Conservation (phyloP, 2,329 filamentous ascomycete species). For the Achaetomium macrosporum region DNA sequence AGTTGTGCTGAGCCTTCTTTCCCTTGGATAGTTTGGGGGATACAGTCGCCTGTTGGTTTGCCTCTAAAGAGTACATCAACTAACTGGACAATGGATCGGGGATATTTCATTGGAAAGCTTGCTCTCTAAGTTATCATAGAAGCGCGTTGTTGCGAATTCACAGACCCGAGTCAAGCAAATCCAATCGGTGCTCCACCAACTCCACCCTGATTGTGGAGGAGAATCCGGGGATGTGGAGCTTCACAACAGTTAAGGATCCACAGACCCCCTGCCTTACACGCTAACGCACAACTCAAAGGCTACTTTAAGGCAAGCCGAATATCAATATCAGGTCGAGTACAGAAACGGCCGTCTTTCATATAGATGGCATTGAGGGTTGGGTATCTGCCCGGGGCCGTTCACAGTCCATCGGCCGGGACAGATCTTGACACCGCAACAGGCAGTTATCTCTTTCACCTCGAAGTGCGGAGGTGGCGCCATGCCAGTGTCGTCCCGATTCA, state of each 20-base stretch:
- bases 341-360: neutral
- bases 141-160: neutral
- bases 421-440: no score
- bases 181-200: slow-evolving; percentile 15
- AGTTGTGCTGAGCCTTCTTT: neutral
- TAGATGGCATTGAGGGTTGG: no score
- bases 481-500: neutral
- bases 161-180: neutral
- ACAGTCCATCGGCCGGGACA: no score
- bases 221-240: slow-evolving; percentile 23
- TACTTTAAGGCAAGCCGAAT: neutral
- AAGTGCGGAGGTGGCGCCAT: slow-evolving; percentile 13
- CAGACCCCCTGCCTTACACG: slow-evolving; percentile 7
- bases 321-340: neutral
- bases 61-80: no score
- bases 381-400: no score
- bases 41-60: no score
- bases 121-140: no score
- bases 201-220: slow-evolving; percentile 19
- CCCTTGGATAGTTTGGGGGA: no score
- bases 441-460: neutral
- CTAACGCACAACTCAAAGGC: slow-evolving; percentile 7
- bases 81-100: neutral
- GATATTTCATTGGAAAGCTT: neutral
- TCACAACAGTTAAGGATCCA: slow-evolving; percentile 10